Percentiles rank a stretch among this genome's conserved stretches.
Conservation (phyloP, 1,139 yeast genomes). For the Taiozyma onychis region DNA sequence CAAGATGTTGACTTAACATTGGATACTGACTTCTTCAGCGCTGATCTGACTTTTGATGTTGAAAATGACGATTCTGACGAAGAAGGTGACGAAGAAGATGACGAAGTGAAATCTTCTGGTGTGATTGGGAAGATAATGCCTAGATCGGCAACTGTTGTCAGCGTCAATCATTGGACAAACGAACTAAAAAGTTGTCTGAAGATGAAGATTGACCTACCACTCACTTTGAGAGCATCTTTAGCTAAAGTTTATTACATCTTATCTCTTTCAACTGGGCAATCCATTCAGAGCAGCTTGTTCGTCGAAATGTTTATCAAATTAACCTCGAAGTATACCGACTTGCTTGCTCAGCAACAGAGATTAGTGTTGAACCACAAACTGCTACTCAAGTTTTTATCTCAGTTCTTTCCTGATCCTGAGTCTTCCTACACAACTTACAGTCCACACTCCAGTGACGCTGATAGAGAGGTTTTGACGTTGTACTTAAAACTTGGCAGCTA, state of each 20-base stretch:
- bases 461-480: slow-evolving; percentile 29
- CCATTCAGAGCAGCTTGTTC: slow-evolving; percentile 54
- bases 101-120: slow-evolving; percentile 30
- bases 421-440: slow-evolving; percentile 32
- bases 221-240: slow-evolving; percentile 53
- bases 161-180: slow-evolving; percentile 83
- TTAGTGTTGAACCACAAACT: slow-evolving; percentile 46
- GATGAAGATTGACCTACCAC: slow-evolving; percentile 80
- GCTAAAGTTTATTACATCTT: slow-evolving; percentile 71
- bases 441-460: slow-evolving; percentile 25
- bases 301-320: slow-evolving; percentile 59
- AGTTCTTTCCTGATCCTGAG: slow-evolving; percentile 43
- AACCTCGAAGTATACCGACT: slow-evolving; percentile 40
- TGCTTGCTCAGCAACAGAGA: slow-evolving; percentile 31
- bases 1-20: slow-evolving; percentile 45
- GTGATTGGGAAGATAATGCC: slow-evolving; percentile 55
- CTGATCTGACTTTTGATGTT: slow-evolving; percentile 35
- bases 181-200: slow-evolving; percentile 77
- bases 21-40: slow-evolving; percentile 43
- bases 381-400: slow-evolving; percentile 39
- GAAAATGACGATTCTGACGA: slow-evolving; percentile 38
- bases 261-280: slow-evolving; percentile 72
- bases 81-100: slow-evolving; percentile 40
- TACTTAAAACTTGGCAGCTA: slow-evolving; percentile 33
- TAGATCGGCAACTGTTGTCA: slow-evolving; percentile 66